Evolutionary conservation across 2,329 filamentous ascomycete species (phyloP), one percentile per base, ranked within the genome.

Genomic region (Diaporthe nobilis): DNA sequence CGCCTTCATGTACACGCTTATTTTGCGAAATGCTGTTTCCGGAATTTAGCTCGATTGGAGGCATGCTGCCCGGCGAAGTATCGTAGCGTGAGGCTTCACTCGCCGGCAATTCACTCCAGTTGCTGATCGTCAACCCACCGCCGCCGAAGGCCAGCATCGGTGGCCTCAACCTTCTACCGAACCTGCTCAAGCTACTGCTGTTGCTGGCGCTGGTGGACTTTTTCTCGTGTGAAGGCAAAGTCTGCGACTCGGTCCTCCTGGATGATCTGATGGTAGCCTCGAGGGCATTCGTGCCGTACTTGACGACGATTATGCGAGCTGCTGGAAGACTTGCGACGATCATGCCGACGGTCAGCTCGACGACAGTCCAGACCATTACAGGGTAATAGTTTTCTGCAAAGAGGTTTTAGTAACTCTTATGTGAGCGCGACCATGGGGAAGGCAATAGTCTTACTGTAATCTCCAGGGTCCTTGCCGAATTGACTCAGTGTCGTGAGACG

Each of bases 341-440:
- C 39, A 73, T 42, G 5, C 71, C 71, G 31, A 73, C 44, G 13
- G 37, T 73, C 15, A 73, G 71, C 47, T 73, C 71, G 71, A 58
- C 58, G 12, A 63, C 34, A n/a, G 71, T 73, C 71, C 71, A 73
- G 13, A 61, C 42, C 6, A 44, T 22, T 28, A 58, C 53, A 13
- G 55, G 22, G 47, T 53, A 51, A 5, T 65, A 73, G 42, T 49
- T 53, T 34, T 22, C 67, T 71, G 25, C n/a, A 47, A 60, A 39
- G 20, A 37, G 57, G 17, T 15, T n/a, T 60, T 22, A 60, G 57
- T 60, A n/a, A 60, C 3, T 39, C 57, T 39, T 37, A 13, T 39
- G 57, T 60, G 57, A 60, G 17, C 10, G 20, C 4, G 31, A 60
- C 17, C 7, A 60, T 0, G 31, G 31, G 57, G 31, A 58, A 58